Conservation (phyloP, 495 filamentous ascomycete species). For the Talaromyces adpressus region DNA sequence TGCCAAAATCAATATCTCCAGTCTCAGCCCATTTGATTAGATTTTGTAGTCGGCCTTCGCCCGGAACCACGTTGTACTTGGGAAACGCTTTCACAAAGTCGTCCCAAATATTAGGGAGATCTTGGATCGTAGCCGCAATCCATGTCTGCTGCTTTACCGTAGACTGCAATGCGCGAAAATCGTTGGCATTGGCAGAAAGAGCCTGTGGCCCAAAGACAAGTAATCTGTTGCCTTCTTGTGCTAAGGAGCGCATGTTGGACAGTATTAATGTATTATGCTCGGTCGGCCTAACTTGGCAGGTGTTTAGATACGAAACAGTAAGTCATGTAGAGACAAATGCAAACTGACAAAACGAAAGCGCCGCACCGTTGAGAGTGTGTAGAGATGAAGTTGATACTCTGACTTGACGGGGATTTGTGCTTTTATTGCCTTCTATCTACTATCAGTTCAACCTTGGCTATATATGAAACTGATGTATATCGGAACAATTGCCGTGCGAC, state of each 20-base stretch:
- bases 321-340: not conserved
- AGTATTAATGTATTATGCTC: not conserved
- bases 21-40: conserved; percentile 19
- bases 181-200: conserved; percentile 10
- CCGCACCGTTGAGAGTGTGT: not conserved
- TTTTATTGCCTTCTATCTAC: not conserved
- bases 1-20: conserved; percentile 1
- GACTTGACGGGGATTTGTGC: not conserved
- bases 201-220: conserved; percentile 19
- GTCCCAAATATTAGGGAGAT: conserved; percentile 19
- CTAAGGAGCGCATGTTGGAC: not conserved
- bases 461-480: not conserved
- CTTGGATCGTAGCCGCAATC: conserved; percentile 20
- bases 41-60: conserved; percentile 17
- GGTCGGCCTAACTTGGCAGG: not conserved
- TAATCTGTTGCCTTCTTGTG: conserved; percentile 3
- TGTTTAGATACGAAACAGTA: not conserved
- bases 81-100: conserved; percentile 20
- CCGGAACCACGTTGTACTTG: conserved; percentile 15
- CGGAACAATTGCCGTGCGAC: not conserved
- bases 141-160: conserved; percentile 16
- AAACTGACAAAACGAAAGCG: not conserved
- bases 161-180: conserved; percentile 13
- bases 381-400: not conserved
- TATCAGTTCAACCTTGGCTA: not conserved